Evolutionary conservation across 768 basidiomycete species (phyloP).

Genomic region (Psilocybe tampanensis): DNA sequence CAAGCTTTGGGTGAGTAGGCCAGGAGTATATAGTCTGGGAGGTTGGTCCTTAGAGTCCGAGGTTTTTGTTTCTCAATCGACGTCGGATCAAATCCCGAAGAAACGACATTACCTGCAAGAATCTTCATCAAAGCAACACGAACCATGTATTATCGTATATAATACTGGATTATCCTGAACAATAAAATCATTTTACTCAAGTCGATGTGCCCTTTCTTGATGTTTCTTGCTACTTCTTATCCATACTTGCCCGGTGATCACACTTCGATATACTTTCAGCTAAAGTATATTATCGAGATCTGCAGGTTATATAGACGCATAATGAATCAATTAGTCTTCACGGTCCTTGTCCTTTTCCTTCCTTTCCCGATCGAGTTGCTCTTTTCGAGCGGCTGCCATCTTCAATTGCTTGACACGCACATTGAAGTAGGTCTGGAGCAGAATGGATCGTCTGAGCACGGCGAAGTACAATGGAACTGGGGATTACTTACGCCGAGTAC

Average conservation of each 20-base stretch:
- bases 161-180: slow-evolving; percentile 24
- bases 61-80: slow-evolving; percentile 13
- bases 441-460: slow-evolving; percentile 10
- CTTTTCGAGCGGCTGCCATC: slow-evolving; percentile 54
- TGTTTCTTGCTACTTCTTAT: too few relatives aligned
- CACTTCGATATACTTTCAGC: too few relatives aligned
- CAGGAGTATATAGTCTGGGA: slow-evolving; percentile 65
- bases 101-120: slow-evolving; percentile 41
- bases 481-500: slow-evolving; percentile 63
- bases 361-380: slow-evolving; percentile 34
- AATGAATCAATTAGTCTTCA: slow-evolving; percentile 11
- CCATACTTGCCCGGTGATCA: too few relatives aligned
- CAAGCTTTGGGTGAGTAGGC: slow-evolving; percentile 60
- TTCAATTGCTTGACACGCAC: slow-evolving; percentile 67
- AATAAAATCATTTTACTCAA: not conserved
- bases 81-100: slow-evolving; percentile 8
- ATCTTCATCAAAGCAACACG: slow-evolving; percentile 22
- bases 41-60: slow-evolving; percentile 71
- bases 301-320: not conserved
- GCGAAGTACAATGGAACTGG: not conserved
- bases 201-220: too few relatives aligned
- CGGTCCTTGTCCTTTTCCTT: slow-evolving; percentile 28
- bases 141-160: slow-evolving; percentile 30
- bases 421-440: slow-evolving; percentile 68
- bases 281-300: not conserved